These are phyloP conservation scores for Bryum argenteum DNA, from an alignment of 225 moss, liverwort and hornwort genomes.

Conservation along the genomic window DNA sequence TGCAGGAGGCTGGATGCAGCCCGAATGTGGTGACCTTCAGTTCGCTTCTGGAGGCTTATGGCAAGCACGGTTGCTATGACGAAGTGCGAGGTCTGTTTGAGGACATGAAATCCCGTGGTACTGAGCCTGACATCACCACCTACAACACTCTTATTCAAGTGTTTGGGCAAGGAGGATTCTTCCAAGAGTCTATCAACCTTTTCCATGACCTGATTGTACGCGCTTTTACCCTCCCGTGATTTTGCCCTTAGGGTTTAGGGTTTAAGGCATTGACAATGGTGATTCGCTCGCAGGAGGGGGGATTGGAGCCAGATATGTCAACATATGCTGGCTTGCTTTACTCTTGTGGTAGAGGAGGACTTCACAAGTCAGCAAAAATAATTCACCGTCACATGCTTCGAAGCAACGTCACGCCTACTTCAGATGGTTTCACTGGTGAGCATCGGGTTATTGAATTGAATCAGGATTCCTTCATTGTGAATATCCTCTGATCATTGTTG, in stretches of 20 bases:
- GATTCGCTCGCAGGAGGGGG: slow-evolving; percentile 64
- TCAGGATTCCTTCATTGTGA: not conserved
- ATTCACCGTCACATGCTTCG: slow-evolving; percentile 91
- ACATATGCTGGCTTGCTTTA: slow-evolving; percentile 87
- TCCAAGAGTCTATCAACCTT: slow-evolving; percentile 89
- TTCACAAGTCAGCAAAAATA: slow-evolving; percentile 84
- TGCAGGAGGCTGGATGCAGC: slow-evolving; percentile 91
- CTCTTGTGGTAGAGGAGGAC: slow-evolving; percentile 95
- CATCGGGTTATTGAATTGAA: not conserved
- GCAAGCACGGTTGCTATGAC: slow-evolving; percentile 92
- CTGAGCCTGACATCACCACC: slow-evolving; percentile 85
- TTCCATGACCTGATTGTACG: slow-evolving; percentile 83
- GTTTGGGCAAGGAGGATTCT: slow-evolving; percentile 94
- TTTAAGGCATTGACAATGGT: not conserved
- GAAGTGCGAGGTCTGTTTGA: slow-evolving; percentile 75
- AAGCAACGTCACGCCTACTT: slow-evolving; percentile 64
- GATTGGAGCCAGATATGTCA: slow-evolving; percentile 73
- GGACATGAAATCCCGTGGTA: slow-evolving; percentile 94
- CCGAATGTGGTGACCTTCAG: slow-evolving; percentile 94
- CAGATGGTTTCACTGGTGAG: slow-evolving; percentile 81
- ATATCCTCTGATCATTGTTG: slow-evolving; percentile 14
- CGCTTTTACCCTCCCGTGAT: not conserved
- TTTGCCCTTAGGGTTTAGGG: not conserved
- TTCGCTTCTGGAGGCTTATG: slow-evolving; percentile 83
- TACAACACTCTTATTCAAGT: slow-evolving; percentile 96